These are phyloP conservation scores for Fusarium robinianum DNA, from an alignment of 2,329 filamentous ascomycete species.

Conservation along the genomic window DNA sequence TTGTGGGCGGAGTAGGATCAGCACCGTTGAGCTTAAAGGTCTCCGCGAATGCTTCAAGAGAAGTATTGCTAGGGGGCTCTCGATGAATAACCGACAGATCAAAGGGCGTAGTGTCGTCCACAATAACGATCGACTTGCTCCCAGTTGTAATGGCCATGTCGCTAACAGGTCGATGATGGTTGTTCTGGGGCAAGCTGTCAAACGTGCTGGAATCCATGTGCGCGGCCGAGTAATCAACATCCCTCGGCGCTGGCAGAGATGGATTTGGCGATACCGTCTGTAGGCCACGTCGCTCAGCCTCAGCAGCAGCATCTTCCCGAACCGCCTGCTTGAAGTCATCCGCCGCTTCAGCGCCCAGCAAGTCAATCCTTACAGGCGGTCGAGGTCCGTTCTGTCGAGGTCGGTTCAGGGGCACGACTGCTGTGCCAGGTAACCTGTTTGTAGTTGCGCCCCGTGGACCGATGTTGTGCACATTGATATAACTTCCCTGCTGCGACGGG, in stretches of 20 bases:
- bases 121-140: conserved; percentile 90
- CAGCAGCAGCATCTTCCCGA: conserved; percentile 61
- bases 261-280: conserved; percentile 32
- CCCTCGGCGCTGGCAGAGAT: conserved; percentile 35
- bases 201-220: conserved; percentile 48
- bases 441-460: conserved; percentile 58
- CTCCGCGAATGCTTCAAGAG: conserved; percentile 59
- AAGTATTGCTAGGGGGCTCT: conserved; percentile 49
- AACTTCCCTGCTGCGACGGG: conserved; percentile 52
- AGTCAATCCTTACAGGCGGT: conserved; percentile 72
- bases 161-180: conserved; percentile 50
- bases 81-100: conserved; percentile 56
- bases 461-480: conserved; percentile 53
- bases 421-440: conserved; percentile 63
- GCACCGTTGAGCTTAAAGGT: conserved; percentile 53
- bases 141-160: conserved; percentile 70
- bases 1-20: conserved; percentile 64
- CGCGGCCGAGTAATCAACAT: conserved; percentile 50
- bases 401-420: conserved; percentile 61
- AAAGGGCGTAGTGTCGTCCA: conserved; percentile 67
- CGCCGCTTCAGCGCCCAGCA: conserved; percentile 76
- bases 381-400: conserved; percentile 49
- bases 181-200: conserved; percentile 41
- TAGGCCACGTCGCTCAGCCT: conserved; percentile 36
- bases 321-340: conserved; percentile 81